Evolutionary conservation across 306 rosid genomes (phyloP).

Genomic region (Purshia tridentata): DNA sequence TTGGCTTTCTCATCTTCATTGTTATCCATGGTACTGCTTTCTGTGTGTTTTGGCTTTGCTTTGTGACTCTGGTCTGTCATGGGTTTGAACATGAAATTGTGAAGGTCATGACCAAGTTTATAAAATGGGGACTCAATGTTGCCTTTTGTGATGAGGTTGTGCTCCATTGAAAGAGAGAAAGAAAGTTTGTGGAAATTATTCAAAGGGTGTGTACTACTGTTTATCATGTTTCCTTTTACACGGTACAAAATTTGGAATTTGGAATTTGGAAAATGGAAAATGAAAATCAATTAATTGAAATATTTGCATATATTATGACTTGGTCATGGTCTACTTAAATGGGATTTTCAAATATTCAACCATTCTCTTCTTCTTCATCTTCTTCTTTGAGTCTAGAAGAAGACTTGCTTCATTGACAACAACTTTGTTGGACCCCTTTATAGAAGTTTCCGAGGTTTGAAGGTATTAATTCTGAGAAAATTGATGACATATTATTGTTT

Average conservation of each 20-base stretch:
- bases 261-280: not conserved
- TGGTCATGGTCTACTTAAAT: constrained; percentile 48
- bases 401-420: constrained; percentile 49
- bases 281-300: no score
- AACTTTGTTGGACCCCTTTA: constrained; percentile 24
- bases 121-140: constrained; percentile 10
- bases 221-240: constrained; percentile 32
- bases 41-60: constrained; percentile 7
- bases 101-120: not conserved
- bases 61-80: not conserved
- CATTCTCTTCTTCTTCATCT: not conserved
- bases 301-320: constrained; percentile 31
- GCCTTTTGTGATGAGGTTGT: constrained; percentile 10
- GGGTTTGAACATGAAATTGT: constrained; percentile 12
- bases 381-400: constrained; percentile 34
- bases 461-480: constrained; percentile 13
- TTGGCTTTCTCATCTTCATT: not conserved
- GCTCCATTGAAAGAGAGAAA: not conserved
- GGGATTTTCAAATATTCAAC: constrained; percentile 38
- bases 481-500: no score
- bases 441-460: constrained; percentile 38
- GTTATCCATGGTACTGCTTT: constrained; percentile 45
- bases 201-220: not conserved
- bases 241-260: constrained; percentile 28
- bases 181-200: not conserved